These are phyloP conservation scores for Paramecium pentaurelia DNA, from an alignment of 73 alveolate species.

Conservation along the genomic window DNA sequence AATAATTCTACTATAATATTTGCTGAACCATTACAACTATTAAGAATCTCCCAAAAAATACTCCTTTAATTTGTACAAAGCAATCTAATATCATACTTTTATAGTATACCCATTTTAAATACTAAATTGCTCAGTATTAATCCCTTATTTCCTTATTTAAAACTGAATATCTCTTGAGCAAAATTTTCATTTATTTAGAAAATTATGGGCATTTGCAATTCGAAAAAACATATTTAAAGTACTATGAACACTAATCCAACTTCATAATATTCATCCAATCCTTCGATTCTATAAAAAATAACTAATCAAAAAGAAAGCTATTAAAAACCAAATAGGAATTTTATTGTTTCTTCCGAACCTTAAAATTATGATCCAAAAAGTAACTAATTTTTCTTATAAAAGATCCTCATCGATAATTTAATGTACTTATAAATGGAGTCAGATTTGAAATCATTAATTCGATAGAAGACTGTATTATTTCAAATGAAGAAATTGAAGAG, in stretches of 20 bases:
- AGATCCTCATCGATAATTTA: constrained; percentile 34
- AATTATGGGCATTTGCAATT: neutral
- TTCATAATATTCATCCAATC: neutral
- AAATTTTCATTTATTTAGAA: neutral
- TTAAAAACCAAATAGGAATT: neutral
- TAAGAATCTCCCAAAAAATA: neutral
- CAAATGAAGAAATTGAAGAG: neutral
- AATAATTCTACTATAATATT: neutral
- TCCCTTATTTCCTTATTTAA: neutral
- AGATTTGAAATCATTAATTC: neutral
- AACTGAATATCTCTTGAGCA: neutral
- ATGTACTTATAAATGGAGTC: neutral
- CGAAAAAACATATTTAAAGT: neutral
- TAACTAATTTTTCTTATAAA: neutral
- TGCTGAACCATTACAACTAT: neutral
- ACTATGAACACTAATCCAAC: neutral
- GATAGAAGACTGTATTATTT: neutral
- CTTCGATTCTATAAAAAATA: neutral
- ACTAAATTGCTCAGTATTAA: neutral
- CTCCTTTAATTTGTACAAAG: neutral
- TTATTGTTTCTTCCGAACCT: neutral
- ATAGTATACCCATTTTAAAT: neutral
- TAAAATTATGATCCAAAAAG: neutral
- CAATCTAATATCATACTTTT: neutral
- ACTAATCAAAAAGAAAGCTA: neutral